These are phyloP conservation scores for Brachypodium distachyon DNA, from an alignment of 202 grass and related monocot genomes.

Conservation along the genomic window DNA sequence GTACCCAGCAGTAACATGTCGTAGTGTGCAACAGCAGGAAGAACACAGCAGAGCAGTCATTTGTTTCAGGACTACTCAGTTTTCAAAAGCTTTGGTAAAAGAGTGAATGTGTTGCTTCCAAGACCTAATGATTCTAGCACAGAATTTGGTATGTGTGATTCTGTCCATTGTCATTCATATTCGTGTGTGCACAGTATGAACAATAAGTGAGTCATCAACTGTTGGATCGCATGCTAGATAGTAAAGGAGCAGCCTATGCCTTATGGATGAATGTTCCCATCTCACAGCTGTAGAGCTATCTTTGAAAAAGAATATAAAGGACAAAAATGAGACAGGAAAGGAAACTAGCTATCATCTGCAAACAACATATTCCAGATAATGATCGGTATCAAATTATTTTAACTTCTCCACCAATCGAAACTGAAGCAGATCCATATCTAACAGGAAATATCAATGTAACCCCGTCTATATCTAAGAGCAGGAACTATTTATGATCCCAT, in stretches of 20 bases:
- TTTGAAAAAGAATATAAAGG: neutral
- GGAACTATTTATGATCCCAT: neutral
- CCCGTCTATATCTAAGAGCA: neutral
- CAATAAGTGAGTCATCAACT: neutral
- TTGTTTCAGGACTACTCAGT: neutral
- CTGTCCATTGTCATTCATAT: neutral
- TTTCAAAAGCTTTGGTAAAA: neutral
- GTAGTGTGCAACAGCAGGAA: neutral
- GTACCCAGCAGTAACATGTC: neutral
- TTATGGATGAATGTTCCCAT: neutral
- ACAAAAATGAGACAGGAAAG: neutral
- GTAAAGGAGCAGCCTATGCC: constrained; percentile 14
- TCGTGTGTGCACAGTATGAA: neutral
- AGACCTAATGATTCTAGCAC: neutral
- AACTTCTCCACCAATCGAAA: neutral
- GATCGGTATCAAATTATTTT: neutral
- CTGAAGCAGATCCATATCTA: neutral
- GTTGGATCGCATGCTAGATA: neutral
- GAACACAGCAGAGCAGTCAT: neutral
- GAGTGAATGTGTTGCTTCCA: neutral
- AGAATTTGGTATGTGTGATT: neutral
- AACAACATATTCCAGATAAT: neutral
- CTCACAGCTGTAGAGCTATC: neutral
- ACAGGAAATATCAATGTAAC: neutral
- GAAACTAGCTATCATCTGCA: neutral